phyloP scores from a whole-genome alignment of 1,284 basidiomycete genomes.

The Ceratobasidium sp. region DNA sequence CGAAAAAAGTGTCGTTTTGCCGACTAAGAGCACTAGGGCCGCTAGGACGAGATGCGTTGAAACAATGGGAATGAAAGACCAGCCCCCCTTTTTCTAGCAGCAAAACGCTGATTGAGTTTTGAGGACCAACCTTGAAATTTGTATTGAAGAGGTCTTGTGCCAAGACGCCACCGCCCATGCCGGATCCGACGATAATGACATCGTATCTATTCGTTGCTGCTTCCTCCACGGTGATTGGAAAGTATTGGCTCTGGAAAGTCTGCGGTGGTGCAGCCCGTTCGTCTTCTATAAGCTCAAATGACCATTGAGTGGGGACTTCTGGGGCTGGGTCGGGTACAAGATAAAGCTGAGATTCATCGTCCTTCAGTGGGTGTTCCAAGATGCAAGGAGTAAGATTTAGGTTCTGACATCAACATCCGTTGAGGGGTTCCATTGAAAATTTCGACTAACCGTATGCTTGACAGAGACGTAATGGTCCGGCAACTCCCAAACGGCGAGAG shows the following conservation, averaged over 20 bases:
- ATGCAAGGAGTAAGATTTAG: not conserved
- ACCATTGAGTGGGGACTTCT: too few species aligned
- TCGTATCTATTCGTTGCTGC: conserved; percentile 50
- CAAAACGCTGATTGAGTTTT: conserved; percentile 48
- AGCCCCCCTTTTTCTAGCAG: conserved; percentile 50
- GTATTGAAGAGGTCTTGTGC: conserved; percentile 50
- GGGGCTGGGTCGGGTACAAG: too few species aligned
- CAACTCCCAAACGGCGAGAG: too few species aligned
- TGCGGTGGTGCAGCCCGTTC: not conserved
- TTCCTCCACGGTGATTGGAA: conserved; percentile 44
- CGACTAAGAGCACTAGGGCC: conserved; percentile 48
- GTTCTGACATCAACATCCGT: not conserved
- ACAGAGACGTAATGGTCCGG: not conserved
- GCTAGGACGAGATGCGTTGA: conserved; percentile 50
- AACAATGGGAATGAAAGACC: conserved; percentile 51
- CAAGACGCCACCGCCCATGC: conserved; percentile 51
- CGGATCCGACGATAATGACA: conserved; percentile 50
- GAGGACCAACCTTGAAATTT: conserved; percentile 45
- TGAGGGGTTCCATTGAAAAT: not conserved
- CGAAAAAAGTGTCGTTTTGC: conserved; percentile 51
- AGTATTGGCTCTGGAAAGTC: conserved; percentile 36
- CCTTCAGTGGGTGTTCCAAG: not conserved
- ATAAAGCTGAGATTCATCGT: not conserved
- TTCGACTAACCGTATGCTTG: not conserved
- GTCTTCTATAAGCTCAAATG: not conserved